Percentiles rank a stretch among this genome's conserved stretches.
Evolutionary conservation across 139 green algal genomes (phyloP).

Genomic region (Tetratostichococcus sp.): DNA sequence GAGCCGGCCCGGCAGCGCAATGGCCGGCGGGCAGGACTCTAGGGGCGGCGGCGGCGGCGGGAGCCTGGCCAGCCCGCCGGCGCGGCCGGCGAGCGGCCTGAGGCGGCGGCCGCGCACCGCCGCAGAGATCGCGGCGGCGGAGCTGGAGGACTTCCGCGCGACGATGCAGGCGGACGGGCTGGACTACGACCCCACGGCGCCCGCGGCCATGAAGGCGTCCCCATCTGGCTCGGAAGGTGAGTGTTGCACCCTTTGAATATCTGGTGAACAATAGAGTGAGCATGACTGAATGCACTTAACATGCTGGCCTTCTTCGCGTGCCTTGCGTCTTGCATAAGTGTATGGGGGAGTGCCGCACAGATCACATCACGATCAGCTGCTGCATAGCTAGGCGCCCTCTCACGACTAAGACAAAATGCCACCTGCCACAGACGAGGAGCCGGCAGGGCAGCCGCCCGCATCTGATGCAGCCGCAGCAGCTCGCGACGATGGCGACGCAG

Average conservation of each 20-base stretch:
- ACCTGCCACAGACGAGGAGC: not conserved
- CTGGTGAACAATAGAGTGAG: no score
- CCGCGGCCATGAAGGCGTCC: conserved; percentile 43
- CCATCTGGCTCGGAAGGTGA: conserved; percentile 38
- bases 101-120: not conserved
- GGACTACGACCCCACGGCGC: conserved; percentile 28
- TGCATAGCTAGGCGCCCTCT: no score
- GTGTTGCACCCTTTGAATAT: no score
- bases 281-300: no score
- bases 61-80: not conserved
- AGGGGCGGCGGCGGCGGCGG: no score
- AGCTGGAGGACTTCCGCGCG: conserved; percentile 2
- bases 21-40: not conserved
- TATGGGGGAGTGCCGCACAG: no score
- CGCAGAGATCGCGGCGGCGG: conserved; percentile 2
- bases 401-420: no score
- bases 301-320: no score
- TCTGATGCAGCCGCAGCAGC: no score
- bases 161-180: not conserved
- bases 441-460: no score
- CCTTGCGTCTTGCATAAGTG: no score
- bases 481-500: not conserved
- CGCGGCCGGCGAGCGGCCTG: not conserved
- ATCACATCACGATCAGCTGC: no score
- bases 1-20: not conserved